Base-by-base conservation (phyloP, 176 grass and related monocot species). In the Puccinellia tenuiflora region DNA sequence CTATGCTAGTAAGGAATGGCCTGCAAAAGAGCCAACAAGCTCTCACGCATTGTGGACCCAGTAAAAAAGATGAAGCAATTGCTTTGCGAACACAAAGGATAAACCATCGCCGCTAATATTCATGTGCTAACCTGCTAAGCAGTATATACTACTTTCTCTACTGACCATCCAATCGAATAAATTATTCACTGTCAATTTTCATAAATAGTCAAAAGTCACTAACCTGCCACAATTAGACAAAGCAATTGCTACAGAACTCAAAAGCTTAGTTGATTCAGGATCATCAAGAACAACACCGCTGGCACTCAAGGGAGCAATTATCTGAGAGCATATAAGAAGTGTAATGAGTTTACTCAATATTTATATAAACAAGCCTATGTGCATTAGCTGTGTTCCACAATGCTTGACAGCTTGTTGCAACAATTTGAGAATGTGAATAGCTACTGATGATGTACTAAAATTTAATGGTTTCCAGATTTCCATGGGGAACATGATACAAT, bases 181-280 rank as follows among this genome's bases (percentile, higher is more conserved):
- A 64, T 24, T 45, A 42, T 10, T 37, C 30, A 68, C 11, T 25
- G 46, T 54, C 31, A 73, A n/a, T 18, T 85, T 76, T 11, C 34
- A 53, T 34, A 39, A 17, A 12, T 31, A 85, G 40, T 33, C 47
- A 86, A 74, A 73, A 74, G 16, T 86, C 56, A 93, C 84, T 89
- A 60, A 97, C 96, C 96, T 88, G 87, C 87, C 87, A 91, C 96
- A 98, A 82, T 93, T 98, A 82, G 96, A 95, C 60, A 98, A 81
- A 83, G 96, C 92, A 87, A 98, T 88, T 68, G 96, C 92, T 78
- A 85, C 87, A 93, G 96, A 88, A 92, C 96, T 98, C 84, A 98
- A 86, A 88, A 98, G 87, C 68, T 98, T 98, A 77, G 91, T 98
- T 72, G 96, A 93, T 86, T 95, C 96, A 33, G 96, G 96, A 72